Conservation (phyloP, 768 basidiomycete genomes). For the Lactifluus piperatus region DNA sequence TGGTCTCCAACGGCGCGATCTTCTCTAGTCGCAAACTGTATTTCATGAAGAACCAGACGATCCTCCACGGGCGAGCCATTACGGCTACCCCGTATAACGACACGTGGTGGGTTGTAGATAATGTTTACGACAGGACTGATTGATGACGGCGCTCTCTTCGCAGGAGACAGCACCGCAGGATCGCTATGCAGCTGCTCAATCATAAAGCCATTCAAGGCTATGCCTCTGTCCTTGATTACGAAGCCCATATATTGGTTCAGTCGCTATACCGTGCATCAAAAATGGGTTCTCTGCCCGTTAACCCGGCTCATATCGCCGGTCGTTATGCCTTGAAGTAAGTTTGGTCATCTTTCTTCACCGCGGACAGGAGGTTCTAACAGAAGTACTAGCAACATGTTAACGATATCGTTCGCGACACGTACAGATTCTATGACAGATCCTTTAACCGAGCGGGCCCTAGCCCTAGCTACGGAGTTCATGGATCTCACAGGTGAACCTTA, state of each 20-base stretch:
- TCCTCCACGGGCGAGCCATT: slow-evolving; percentile 37
- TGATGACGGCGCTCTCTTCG: background rate
- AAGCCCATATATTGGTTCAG: slow-evolving; percentile 33
- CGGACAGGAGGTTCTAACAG: background rate
- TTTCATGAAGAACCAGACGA: slow-evolving; percentile 38
- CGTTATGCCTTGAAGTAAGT: slow-evolving; percentile 28
- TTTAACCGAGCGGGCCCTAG: slow-evolving; percentile 30
- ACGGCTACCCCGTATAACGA: slow-evolving; percentile 39
- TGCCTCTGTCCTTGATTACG: slow-evolving; percentile 31
- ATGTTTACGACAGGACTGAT: background rate
- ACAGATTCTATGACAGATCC: slow-evolving; percentile 33
- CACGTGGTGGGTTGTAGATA: slow-evolving; percentile 27
- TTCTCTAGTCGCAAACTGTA: slow-evolving; percentile 41
- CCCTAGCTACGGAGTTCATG: slow-evolving; percentile 39
- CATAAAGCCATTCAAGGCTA: slow-evolving; percentile 31
- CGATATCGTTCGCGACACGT: slow-evolving; percentile 35
- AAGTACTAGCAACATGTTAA: slow-evolving; percentile 37
- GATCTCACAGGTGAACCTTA: slow-evolving; percentile 22
- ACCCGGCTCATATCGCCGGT: slow-evolving; percentile 34
- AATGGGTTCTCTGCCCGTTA: slow-evolving; percentile 29
- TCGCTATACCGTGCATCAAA: slow-evolving; percentile 30
- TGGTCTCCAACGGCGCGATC: slow-evolving; percentile 37
- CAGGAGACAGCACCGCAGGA: slow-evolving; percentile 37
- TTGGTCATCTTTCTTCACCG: background rate
- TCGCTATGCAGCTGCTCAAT: slow-evolving; percentile 30